A percentile compares a stretch with the other conserved stretches of the same genome.
Conservation (phyloP, 371 early-diverging fungal genomes). For the Conidiobolus coronatus region DNA sequence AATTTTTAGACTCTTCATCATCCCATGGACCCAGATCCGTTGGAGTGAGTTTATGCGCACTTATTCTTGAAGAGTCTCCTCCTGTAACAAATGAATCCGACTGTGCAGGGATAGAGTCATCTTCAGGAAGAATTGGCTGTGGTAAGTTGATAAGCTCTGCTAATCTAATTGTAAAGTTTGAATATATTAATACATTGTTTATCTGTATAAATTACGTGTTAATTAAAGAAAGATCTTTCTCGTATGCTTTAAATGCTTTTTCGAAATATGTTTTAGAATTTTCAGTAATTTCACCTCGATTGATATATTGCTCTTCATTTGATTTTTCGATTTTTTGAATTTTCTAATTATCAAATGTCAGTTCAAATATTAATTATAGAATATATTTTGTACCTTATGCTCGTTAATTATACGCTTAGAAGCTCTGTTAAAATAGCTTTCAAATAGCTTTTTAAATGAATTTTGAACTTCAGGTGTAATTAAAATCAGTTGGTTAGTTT, state of each 20-base stretch:
- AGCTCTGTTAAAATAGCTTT: slow-evolving; percentile 40
- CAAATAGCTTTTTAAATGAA: slow-evolving; percentile 25
- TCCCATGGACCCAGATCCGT: slow-evolving; percentile 48
- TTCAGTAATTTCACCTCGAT: slow-evolving; percentile 60
- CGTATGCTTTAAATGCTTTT: slow-evolving; percentile 38
- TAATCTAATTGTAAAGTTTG: slow-evolving; percentile 12
- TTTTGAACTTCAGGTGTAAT: slow-evolving; percentile 20
- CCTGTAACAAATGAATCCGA: slow-evolving; percentile 19
- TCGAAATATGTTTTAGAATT: slow-evolving; percentile 58
- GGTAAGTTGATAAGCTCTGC: slow-evolving; percentile 36
- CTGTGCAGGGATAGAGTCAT: slow-evolving; percentile 22
- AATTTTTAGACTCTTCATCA: slow-evolving; percentile 62
- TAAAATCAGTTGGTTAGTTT: too few relatives aligned
- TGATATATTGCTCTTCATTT: slow-evolving; percentile 56
- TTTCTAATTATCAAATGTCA: too few relatives aligned
- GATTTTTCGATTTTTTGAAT: slow-evolving; percentile 47
- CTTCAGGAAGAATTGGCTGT: slow-evolving; percentile 49
- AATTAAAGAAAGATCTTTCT: slow-evolving; percentile 33
- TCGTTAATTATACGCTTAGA: slow-evolving; percentile 38
- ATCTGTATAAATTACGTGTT: slow-evolving; percentile 14
- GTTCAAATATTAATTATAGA: too few relatives aligned
- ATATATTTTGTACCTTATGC: slow-evolving; percentile 23
- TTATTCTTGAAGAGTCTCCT: slow-evolving; percentile 6
- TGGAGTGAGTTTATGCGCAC: neutral
- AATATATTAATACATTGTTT: neutral